Base-by-base conservation (phyloP, 225 moss, liverwort and hornwort species). In the Marchantia paleacea region DNA sequence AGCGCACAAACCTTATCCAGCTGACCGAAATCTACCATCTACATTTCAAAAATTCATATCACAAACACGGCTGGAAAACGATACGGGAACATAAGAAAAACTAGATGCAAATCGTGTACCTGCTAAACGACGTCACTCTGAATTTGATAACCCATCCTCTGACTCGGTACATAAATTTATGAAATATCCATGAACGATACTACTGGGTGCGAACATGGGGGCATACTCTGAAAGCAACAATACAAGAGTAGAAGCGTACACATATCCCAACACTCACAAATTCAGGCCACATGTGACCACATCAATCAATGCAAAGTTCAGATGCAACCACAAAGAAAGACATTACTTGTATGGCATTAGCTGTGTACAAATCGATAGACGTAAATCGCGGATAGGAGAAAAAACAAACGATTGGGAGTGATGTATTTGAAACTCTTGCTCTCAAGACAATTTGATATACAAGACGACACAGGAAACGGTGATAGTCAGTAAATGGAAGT, bases 211-310 rank as follows among this genome's bases (percentile, higher is more conserved):
- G 78, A 66, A 78, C 65, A 78, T 19, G 26, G 64, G 62, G 67
- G 65, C 67, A 50, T 78, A 52, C 78, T 78, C 78, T 78, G 78
- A 78, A 78, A 65, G 78, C 78, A 66, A 66, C 65, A 78, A 66
- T 16, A 64, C 28, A 53, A 50, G 52, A 16, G 19, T 78, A 66
- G 78, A 66, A 52, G 67, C 51, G 64, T 64, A 78, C 78, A 66
- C 24, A 25, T 65, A 51, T 64, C 64, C 67, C 50, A 66, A 66
- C 64, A 78, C 48, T 76, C 76, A 76, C 53, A 62, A 39, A 15
- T 60, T 39, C 60, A 62, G 61, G 20, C 49, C 60, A 62, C 60
- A 63, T 19, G 77, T 50, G 25, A 63, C 77, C 30, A 77, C 61
- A 62, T 47, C 47, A 53, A 74, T 74, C 25, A 53, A 29, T 74